A percentile compares a stretch with the other conserved stretches of the same genome.
These are phyloP conservation scores for Penicillium corylophilum DNA, from an alignment of 2,329 filamentous ascomycete genomes.

Conservation along the genomic window DNA sequence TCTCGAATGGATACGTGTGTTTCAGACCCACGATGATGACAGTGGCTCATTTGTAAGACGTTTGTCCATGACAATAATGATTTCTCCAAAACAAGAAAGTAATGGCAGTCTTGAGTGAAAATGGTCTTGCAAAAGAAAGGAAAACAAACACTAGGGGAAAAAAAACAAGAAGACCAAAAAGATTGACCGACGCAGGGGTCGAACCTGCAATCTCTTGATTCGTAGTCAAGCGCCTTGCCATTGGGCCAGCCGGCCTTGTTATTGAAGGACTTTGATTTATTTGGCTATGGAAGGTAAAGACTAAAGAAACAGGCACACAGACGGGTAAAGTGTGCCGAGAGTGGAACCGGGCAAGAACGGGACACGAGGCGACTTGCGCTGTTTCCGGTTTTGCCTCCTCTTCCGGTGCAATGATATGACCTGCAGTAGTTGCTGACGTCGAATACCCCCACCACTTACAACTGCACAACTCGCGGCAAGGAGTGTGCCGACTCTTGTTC, in stretches of 20 bases:
- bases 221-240: conserved; percentile 55
- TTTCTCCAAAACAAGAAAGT: background rate
- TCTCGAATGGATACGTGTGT: background rate
- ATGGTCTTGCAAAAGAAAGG: no score
- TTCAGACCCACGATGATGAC: background rate
- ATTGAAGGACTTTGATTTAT: fast-evolving
- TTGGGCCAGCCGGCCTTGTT: conserved; percentile 43
- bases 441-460: background rate
- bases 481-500: background rate
- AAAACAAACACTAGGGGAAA: no score
- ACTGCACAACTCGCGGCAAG: background rate
- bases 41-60: background rate
- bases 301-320: conserved; percentile 17
- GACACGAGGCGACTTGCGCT: conserved; percentile 4
- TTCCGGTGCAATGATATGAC: background rate
- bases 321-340: conserved; percentile 4
- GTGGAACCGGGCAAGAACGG: background rate
- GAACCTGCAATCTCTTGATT: conserved; percentile 54
- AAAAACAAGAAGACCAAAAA: conserved; percentile 17
- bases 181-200: conserved; percentile 41
- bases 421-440: background rate
- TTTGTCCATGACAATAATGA: background rate
- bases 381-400: conserved; percentile 13
- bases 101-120: background rate
- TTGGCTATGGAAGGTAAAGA: background rate